Evolutionary conservation across 139 green algal species (phyloP).

Genomic region (Micromonas pusilla): DNA sequence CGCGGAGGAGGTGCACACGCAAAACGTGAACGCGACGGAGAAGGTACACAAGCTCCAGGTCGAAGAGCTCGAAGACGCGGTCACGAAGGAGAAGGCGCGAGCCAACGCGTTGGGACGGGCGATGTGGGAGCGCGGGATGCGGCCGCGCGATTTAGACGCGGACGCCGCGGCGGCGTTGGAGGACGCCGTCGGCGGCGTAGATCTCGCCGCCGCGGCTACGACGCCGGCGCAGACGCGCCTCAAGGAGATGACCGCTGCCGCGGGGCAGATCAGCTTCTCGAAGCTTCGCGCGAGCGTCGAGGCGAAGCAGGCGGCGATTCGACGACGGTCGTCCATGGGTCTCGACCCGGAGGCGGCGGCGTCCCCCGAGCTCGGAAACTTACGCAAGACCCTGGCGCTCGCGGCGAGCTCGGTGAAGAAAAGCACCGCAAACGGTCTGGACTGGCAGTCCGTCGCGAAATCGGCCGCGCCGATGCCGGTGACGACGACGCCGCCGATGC

Average conservation of each 20-base stretch:
- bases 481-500: background rate
- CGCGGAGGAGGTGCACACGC: background rate
- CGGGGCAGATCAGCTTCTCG: background rate
- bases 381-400: background rate
- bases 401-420: background rate
- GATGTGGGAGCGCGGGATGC: background rate
- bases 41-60: background rate
- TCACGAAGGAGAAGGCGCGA: background rate
- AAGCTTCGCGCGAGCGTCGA: background rate
- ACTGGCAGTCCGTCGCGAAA: too few species aligned
- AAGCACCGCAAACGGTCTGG: too few species aligned
- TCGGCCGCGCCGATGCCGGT: background rate
- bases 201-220: background rate
- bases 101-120: background rate
- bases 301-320: too few species aligned
- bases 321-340: too few species aligned
- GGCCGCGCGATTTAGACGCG: background rate
- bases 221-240: background rate
- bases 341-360: background rate
- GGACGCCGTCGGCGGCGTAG: background rate
- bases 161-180: background rate
- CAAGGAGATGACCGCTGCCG: background rate
- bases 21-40: background rate
- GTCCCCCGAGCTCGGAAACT: background rate
- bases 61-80: background rate